Evolutionary conservation across 192 early-diverging fungal genomes (phyloP).

Genomic region (Dissophora globulifera): DNA sequence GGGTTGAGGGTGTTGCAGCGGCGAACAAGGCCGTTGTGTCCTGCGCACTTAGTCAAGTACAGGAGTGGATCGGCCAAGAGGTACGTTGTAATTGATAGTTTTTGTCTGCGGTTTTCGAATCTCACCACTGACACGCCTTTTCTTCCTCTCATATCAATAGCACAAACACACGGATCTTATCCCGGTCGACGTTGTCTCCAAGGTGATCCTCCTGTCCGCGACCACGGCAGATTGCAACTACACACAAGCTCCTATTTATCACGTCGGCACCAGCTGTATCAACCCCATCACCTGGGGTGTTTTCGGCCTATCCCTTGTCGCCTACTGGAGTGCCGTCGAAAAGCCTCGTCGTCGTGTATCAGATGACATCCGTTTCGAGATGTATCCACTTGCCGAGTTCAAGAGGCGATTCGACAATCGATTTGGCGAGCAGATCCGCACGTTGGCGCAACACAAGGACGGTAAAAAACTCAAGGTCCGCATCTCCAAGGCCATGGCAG

Average conservation of each 20-base stretch:
- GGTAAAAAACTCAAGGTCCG: slow-evolving; percentile 32
- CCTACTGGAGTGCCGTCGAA: slow-evolving; percentile 36
- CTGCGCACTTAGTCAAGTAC: slow-evolving; percentile 42
- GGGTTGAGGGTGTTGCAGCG: slow-evolving; percentile 44
- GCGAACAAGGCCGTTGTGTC: slow-evolving; percentile 45
- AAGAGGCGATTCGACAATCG: slow-evolving; percentile 37
- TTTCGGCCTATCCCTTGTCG: slow-evolving; percentile 28
- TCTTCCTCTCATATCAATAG: not conserved
- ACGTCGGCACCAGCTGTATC: slow-evolving; percentile 33
- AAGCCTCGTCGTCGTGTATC: slow-evolving; percentile 31
- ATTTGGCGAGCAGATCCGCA: slow-evolving; percentile 45
- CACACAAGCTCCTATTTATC: slow-evolving; percentile 24
- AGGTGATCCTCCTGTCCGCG: slow-evolving; percentile 41
- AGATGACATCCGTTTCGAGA: slow-evolving; percentile 42
- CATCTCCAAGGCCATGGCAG: slow-evolving; percentile 41
- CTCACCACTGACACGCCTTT: not conserved
- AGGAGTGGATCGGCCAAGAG: slow-evolving; percentile 37
- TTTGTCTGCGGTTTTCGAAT: no score
- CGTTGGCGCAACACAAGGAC: slow-evolving; percentile 32
- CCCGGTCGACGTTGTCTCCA: slow-evolving; percentile 47
- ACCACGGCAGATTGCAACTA: slow-evolving; percentile 25
- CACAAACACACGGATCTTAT: slow-evolving; percentile 30
- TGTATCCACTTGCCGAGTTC: slow-evolving; percentile 24
- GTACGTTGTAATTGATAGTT: no score
- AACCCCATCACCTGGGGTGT: slow-evolving; percentile 47